Evolutionary conservation across 2,329 filamentous ascomycete species (phyloP).

Genomic region (Alternaria angustiovoidea): DNA sequence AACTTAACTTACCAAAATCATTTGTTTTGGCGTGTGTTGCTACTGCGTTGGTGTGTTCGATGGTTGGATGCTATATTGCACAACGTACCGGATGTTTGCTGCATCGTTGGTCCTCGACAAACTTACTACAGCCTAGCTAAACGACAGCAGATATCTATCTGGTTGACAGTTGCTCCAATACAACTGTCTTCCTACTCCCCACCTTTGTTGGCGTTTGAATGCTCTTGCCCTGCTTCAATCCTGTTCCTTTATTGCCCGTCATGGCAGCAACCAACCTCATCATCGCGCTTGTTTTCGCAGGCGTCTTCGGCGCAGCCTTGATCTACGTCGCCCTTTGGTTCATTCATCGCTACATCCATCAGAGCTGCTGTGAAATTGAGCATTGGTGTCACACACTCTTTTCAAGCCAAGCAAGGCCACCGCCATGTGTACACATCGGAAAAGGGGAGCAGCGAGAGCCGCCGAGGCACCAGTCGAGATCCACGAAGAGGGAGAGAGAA

Average conservation of each 20-base stretch:
- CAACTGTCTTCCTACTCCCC: neutral
- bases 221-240: neutral
- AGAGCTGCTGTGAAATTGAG: constrained; percentile 24
- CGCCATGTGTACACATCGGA: constrained; percentile 4
- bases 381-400: constrained; percentile 24
- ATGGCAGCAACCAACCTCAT: constrained; percentile 28
- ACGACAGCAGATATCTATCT: neutral
- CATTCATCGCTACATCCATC: constrained; percentile 27
- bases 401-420: neutral
- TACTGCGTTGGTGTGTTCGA: neutral
- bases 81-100: neutral
- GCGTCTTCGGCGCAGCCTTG: constrained; percentile 29
- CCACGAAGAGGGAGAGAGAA: constrained; percentile 3
- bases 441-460: constrained; percentile 8
- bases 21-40: neutral
- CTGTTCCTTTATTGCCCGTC: neutral
- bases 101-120: neutral
- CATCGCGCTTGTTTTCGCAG: constrained; percentile 28
- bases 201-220: too few species aligned
- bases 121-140: neutral
- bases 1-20: neutral
- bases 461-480: constrained; percentile 7
- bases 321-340: constrained; percentile 31
- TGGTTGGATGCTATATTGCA: neutral
- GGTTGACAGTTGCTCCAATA: neutral